Conservation (phyloP, 768 basidiomycete species). For the Stropharia rugosoannulata region DNA sequence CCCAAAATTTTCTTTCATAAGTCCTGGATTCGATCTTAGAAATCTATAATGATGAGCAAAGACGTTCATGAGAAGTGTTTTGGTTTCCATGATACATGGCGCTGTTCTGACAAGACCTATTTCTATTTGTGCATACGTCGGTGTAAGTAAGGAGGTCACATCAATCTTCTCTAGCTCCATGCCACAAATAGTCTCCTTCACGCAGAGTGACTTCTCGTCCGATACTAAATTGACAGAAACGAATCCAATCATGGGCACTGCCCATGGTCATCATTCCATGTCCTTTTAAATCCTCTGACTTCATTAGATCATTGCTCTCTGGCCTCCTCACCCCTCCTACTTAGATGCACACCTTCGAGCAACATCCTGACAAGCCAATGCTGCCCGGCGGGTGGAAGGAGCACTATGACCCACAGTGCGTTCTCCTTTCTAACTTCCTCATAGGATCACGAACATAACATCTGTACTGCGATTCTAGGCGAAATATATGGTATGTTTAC, state of each 20-base stretch:
- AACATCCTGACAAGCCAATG: slow-evolving; percentile 18
- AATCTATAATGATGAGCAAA: not conserved
- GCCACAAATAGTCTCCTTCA: slow-evolving; percentile 1
- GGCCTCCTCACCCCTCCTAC: slow-evolving; percentile 7
- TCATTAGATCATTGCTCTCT: not conserved
- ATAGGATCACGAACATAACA: not conserved
- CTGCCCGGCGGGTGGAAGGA: slow-evolving; percentile 24
- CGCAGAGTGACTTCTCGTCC: not conserved
- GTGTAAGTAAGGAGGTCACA: not conserved
- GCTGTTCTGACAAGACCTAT: not conserved
- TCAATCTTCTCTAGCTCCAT: slow-evolving; percentile 3
- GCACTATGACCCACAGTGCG: slow-evolving; percentile 25
- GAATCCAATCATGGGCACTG: slow-evolving; percentile 1
- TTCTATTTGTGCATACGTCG: not conserved
- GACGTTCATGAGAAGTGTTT: not conserved
- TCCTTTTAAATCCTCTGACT: not conserved
- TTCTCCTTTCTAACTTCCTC: not conserved
- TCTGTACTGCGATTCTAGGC: slow-evolving; percentile 10
- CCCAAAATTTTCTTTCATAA: not conserved
- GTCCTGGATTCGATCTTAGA: not conserved
- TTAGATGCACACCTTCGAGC: slow-evolving; percentile 12
- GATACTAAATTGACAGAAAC: slow-evolving; percentile 2
- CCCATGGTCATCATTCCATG: not conserved
- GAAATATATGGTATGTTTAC: slow-evolving; percentile 21
- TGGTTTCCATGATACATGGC: not conserved